These are phyloP conservation scores for Rhodomyrtus psidioides DNA, from an alignment of 441 rosid genomes.

Conservation along the genomic window DNA sequence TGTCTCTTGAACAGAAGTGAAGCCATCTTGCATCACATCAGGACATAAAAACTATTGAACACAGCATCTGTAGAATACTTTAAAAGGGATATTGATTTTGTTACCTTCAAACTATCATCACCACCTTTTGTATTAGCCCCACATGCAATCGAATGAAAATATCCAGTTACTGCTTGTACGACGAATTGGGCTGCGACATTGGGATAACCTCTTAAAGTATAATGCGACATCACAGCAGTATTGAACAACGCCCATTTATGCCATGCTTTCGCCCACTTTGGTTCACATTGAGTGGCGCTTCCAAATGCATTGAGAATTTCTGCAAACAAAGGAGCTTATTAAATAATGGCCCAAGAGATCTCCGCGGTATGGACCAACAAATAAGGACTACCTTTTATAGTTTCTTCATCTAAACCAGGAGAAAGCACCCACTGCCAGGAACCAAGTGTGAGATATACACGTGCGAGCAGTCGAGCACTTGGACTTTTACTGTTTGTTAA, in stretches of 20 bases:
- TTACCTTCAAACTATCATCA: constrained; percentile 98
- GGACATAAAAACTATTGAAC: not conserved
- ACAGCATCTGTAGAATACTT: not conserved
- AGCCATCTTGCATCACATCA: not conserved
- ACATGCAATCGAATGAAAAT: constrained; percentile 96
- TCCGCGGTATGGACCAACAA: not conserved
- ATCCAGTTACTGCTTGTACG: constrained; percentile 95
- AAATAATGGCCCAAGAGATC: not conserved
- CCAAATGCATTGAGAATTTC: constrained; percentile 76
- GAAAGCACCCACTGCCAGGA: constrained; percentile 91
- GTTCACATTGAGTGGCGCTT: constrained; percentile 77
- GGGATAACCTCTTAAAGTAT: constrained; percentile 60
- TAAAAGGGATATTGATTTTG: not conserved
- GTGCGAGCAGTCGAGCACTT: constrained; percentile 77
- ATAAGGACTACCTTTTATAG: constrained; percentile 63
- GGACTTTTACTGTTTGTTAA: constrained; percentile 37
- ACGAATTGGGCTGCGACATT: constrained; percentile 69
- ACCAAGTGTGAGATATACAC: constrained; percentile 87
- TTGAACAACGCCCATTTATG: constrained; percentile 98
- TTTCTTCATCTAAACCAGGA: constrained; percentile 87
- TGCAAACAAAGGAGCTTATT: constrained; percentile 17
- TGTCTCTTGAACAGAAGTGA: not conserved
- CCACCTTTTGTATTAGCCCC: constrained; percentile 97
- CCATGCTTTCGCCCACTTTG: constrained; percentile 99
- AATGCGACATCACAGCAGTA: constrained; percentile 98